Evolutionary conservation across 2,329 filamentous ascomycete species (phyloP), one percentile per base, ranked within the genome.

Genomic region (Arachnopeziza araneosa): DNA sequence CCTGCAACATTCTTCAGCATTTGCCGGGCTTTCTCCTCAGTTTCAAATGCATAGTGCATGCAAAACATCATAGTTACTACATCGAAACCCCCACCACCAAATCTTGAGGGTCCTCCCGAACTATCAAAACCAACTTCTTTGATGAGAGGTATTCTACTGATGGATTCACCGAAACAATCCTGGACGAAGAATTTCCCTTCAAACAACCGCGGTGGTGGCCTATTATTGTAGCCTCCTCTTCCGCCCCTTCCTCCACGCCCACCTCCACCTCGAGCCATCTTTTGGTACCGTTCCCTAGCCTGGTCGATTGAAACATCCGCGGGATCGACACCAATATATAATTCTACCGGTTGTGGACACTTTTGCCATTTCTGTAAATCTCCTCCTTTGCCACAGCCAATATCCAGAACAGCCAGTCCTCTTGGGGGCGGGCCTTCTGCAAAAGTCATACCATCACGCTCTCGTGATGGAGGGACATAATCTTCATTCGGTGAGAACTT

Each of bases 11-110:
- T 99, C 69, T 87, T 84, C 59, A 99, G 81, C 95, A 99, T 98
- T 64, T 85, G 90, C 52, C 91, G 85, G 1, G 93, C 91, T 74
- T 96, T 96, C 54, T 85, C 84, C 74, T 99, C 93, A 56, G 81
- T 91, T 78, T 98, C 95, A 68, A 98, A 99, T 6, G 95, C 93
- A 74, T 99, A 99, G 77, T 99, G 95, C 86, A 99, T 95, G 70
- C 92, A 96, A 75, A 99, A 99, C 95, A 99, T 99, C 85, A 96
- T 96, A 71, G 89, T 92, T 64, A 99, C 93, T 50, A 98, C 90
- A 72, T 99, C 95, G 69, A 98, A 99, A 3, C 93, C 93, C 58
- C 88, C 88, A 57, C 85, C 85, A 63, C 83, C 83, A 76, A 83
- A 87, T 49, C 85, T 86, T 74, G 85, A 89, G 77, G 79, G 90